Conservation (phyloP, 352 stramenopile genomes). For the Phytophthora hibernalis region DNA sequence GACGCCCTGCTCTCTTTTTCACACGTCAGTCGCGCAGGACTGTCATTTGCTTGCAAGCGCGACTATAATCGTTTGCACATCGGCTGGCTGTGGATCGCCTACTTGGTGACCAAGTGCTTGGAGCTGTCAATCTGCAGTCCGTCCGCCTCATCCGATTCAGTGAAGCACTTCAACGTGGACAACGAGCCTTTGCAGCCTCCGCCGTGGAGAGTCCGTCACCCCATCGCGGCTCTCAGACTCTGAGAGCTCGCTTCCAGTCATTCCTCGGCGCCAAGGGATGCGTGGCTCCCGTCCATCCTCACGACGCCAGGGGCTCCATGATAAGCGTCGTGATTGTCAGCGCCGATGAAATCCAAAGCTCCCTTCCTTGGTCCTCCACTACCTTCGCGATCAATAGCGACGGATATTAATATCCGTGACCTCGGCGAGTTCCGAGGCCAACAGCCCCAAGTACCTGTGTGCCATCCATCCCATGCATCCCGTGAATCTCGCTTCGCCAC, state of each 20-base stretch:
- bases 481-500: slow-evolving; percentile 17
- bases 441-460: not conserved
- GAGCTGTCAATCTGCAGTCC: not conserved
- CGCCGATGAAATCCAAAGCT: slow-evolving; percentile 3
- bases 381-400: not conserved
- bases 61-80: slow-evolving; percentile 8
- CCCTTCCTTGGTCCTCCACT: not conserved
- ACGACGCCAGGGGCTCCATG: too few relatives aligned
- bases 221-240: slow-evolving; percentile 21
- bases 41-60: slow-evolving; percentile 25
- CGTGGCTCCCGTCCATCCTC: slow-evolving; percentile 6
- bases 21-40: slow-evolving; percentile 1
- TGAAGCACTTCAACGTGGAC: slow-evolving; percentile 6
- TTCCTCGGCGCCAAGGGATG: slow-evolving; percentile 10
- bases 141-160: not conserved
- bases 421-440: not conserved
- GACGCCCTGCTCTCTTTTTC: too few relatives aligned
- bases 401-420: not conserved
- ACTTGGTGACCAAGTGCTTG: slow-evolving; percentile 8
- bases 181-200: slow-evolving; percentile 9
- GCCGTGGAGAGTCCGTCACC: slow-evolving; percentile 14
- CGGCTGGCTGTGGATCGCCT: not conserved
- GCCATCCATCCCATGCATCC: too few relatives aligned
- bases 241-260: slow-evolving; percentile 27
- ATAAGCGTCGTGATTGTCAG: slow-evolving; percentile 11